phyloP scores from a whole-genome alignment of 2,329 filamentous ascomycete genomes.

The Epichloe typhina region DNA sequence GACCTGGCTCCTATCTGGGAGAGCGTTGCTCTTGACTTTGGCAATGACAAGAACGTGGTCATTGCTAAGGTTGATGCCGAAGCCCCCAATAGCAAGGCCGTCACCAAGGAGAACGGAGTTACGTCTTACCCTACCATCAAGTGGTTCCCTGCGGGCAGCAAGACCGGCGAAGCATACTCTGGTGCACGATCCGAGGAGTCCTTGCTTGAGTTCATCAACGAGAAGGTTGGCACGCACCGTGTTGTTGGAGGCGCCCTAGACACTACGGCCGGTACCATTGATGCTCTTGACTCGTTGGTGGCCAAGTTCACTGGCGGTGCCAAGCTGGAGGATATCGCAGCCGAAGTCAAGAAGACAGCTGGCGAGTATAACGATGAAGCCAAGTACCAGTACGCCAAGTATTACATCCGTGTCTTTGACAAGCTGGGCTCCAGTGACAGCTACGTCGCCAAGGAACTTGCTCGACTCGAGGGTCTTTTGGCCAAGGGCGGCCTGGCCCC shows the following conservation, averaged over 20 bases:
- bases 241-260: constrained; percentile 68
- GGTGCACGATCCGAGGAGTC: constrained; percentile 65
- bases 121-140: constrained; percentile 93
- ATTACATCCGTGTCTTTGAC: constrained; percentile 84
- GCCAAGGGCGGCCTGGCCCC: constrained; percentile 76
- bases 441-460: constrained; percentile 76
- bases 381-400: constrained; percentile 70
- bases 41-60: constrained; percentile 61
- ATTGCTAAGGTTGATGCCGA: constrained; percentile 96
- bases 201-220: constrained; percentile 73
- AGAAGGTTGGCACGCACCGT: constrained; percentile 79
- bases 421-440: constrained; percentile 68
- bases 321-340: constrained; percentile 48
- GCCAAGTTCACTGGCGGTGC: constrained; percentile 55
- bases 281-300: constrained; percentile 63
- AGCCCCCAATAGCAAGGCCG: constrained; percentile 68
- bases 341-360: constrained; percentile 60
- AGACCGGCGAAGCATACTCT: constrained; percentile 55
- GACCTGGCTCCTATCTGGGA: constrained; percentile 84
- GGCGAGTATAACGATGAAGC: constrained; percentile 47
- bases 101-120: constrained; percentile 63
- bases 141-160: constrained; percentile 83
- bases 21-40: constrained; percentile 68
- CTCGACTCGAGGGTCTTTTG: constrained; percentile 65
- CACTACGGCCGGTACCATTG: constrained; percentile 67